Base-by-base conservation (phyloP, 2,329 filamentous ascomycete species). In the Epichloe aotearoae region DNA sequence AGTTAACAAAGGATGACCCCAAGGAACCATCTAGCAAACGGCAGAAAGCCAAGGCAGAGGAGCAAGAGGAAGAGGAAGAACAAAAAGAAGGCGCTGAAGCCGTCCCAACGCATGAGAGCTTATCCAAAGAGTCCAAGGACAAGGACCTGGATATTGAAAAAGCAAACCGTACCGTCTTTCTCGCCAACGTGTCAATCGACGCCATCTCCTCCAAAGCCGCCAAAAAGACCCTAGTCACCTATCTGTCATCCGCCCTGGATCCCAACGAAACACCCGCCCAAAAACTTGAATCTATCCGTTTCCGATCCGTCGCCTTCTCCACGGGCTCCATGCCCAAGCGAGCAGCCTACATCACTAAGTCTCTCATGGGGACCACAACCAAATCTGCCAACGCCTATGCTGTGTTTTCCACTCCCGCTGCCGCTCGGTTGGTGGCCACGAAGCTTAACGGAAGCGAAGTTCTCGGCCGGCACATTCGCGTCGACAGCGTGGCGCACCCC, bases 341-440 rank as follows among this genome's bases (percentile, higher is more conserved):
- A 55, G 93, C 91, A n/a, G 86, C 93, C 23, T 97, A 82, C 66
- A 93, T 91, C 54, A 94, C 88, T 60, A 89, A 90, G 64, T 83
- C 89, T 23, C 74, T 97, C 52, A 91, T 96, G 84, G 83, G 87
- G 54, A 81, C 88, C 19, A 98, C 94, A 1, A 93, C 91, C 1
- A 88, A 87, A 61, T 94, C 86, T 55, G 89, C 90, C 53, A 96
- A 98, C 64, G 93, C 93, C 45, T 98, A 98, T 64, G 88, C 79
- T 33, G 89, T 98, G 46, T 96, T 93, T 71, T 84, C 82, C 42
- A 88, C 86, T 2, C 68, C 79, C 1, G 72, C 79, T 8, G 88
- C 86, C 3, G 89, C 88, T 12, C 82, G 88, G 50, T 80, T 84
- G 58, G 90, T 90, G 2, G 80, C 84, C 45, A 74, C 80, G 56